Evolutionary conservation across 495 filamentous ascomycete genomes (phyloP).

Genomic region (Penicillium taxi): DNA sequence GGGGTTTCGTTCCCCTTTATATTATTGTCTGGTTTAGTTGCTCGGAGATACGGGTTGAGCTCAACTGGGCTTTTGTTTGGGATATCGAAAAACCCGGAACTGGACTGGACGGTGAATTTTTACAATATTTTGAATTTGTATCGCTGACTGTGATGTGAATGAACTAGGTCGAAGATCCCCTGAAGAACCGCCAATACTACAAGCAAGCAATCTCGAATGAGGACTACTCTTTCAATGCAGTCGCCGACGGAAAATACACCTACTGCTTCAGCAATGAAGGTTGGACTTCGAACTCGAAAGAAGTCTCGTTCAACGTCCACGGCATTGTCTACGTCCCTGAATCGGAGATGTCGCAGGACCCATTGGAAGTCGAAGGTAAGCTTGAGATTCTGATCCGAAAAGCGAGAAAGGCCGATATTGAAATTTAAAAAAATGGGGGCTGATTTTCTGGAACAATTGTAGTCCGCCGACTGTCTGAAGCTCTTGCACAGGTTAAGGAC

Average conservation of each 20-base stretch:
- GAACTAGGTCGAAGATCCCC: conserved; percentile 72
- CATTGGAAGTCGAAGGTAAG: conserved; percentile 80
- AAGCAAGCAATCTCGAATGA: conserved; percentile 76
- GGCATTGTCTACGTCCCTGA: conserved; percentile 97
- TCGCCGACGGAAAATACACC: conserved; percentile 74
- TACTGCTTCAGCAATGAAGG: conserved; percentile 99
- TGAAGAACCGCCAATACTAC: conserved; percentile 62
- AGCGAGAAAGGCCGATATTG: no score
- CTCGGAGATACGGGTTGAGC: no score
- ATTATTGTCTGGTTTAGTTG: no score
- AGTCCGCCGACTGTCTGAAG: conserved; percentile 80
- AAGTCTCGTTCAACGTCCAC: conserved; percentile 98
- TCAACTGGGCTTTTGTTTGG: no score
- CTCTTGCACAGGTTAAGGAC: conserved; percentile 86
- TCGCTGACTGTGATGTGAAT: not conserved
- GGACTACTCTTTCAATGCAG: conserved; percentile 85
- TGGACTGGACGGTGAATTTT: no score
- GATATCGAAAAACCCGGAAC: no score
- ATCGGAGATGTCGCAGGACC: conserved; percentile 73
- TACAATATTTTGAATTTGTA: no score
- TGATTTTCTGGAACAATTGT: conserved; percentile 14
- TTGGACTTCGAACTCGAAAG: conserved; percentile 85
- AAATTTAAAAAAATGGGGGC: not conserved
- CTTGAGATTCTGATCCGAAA: not conserved
- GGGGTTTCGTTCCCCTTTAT: no score